Evolutionary conservation across 306 rosid genomes (phyloP), one percentile per base, ranked within the genome.

Genomic region (Oxytropis ochrocephala): DNA sequence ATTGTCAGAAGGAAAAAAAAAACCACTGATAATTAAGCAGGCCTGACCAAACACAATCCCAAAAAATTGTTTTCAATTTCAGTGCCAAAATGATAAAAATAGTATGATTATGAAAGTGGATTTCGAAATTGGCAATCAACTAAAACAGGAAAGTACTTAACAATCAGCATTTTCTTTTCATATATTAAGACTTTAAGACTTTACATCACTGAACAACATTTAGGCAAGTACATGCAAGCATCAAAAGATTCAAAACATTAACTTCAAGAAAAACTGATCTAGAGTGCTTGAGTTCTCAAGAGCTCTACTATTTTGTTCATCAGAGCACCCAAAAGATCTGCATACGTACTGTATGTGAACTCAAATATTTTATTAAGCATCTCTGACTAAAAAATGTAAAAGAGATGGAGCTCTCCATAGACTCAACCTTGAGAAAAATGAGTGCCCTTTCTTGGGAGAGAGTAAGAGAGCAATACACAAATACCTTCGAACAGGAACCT

Each of bases 341-440:
- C 43, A 55, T 53, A 52, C 33, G 6, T 54, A 27, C 30, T 55
- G 49, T 30, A 53, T 30, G 21, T 1, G 49, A 41, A 33, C 32
- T 41, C 24, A 64, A 5, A 44, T 46, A 46, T 19, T 18, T 54
- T 54, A 65, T 54, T 7, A 55, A 1, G 39, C 27, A 8, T 59
- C 41, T 71, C 6, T 47, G 10, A 38, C 43, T 2, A n/a, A 33
- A 12, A 35, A 57, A 14, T 56, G 75, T 16, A 32, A 35, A 53
- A 18, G 59, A 44, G 48, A 11, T 17, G 33, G 21, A 24, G 43
- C 6, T 57, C 67, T 71, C 27, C 35, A 30, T 11, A 30, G 10
- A 57, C 48, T 30, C 32, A 65, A 12, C 60, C 79, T 64, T 43
- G 18, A 18, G 67, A 65, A 74, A 64, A 75, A 35, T 24, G 13